A percentile compares a stretch with the other conserved stretches of the same genome.
phyloP scores from a whole-genome alignment of 2,329 filamentous ascomycete species.

The Diplocarpon mali region DNA sequence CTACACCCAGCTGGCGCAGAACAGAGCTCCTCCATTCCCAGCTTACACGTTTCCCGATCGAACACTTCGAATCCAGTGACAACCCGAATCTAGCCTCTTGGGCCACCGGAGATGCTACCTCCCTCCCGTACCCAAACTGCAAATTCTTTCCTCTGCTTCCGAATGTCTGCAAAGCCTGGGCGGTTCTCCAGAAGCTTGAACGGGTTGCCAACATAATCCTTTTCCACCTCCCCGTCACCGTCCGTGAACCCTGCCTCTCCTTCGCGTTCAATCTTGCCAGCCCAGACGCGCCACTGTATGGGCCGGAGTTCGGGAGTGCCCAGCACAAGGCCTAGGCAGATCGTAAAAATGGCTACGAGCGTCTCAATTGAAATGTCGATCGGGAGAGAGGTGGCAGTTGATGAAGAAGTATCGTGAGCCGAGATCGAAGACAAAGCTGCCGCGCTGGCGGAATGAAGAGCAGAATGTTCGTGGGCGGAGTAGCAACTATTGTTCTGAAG shows the following conservation, averaged over 20 bases:
- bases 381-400: slow-evolving; percentile 46
- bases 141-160: slow-evolving; percentile 70
- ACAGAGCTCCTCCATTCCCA: too few relatives aligned
- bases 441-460: slow-evolving; percentile 50
- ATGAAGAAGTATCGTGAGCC: slow-evolving; percentile 31
- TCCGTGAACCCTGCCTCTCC: slow-evolving; percentile 48
- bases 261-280: slow-evolving; percentile 72
- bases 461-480: slow-evolving; percentile 85
- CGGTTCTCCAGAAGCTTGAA: slow-evolving; percentile 70
- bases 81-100: slow-evolving; percentile 12
- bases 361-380: slow-evolving; percentile 84
- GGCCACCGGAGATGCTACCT: slow-evolving; percentile 7
- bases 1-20: too few relatives aligned
- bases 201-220: slow-evolving; percentile 64
- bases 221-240: slow-evolving; percentile 54
- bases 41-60: too few relatives aligned
- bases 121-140: slow-evolving; percentile 53
- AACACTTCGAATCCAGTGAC: too few relatives aligned
- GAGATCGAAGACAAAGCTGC: slow-evolving; percentile 35
- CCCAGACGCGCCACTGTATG: slow-evolving; percentile 74
- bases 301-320: slow-evolving; percentile 70
- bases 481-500: slow-evolving; percentile 59
- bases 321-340: slow-evolving; percentile 74
- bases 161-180: slow-evolving; percentile 78
- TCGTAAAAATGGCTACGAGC: slow-evolving; percentile 63